Conservation (phyloP, 768 basidiomycete species). For the Lepiota brunneoincarnata region DNA sequence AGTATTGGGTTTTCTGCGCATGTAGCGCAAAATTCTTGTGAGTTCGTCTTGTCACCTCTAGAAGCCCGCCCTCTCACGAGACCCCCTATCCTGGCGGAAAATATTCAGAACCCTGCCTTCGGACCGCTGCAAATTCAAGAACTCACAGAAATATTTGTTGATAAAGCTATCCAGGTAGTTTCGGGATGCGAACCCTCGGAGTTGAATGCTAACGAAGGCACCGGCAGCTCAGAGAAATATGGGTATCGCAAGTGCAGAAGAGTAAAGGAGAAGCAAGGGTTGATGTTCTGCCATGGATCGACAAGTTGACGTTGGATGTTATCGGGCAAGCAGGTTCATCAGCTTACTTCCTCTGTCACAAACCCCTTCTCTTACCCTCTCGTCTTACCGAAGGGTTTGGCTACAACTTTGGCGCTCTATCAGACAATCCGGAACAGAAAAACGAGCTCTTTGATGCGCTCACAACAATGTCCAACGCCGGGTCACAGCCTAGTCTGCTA, state of each 20-base stretch:
- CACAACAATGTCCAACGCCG: conserved; percentile 39
- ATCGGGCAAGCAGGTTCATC: conserved; percentile 63
- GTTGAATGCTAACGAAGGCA: not conserved
- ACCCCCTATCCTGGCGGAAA: not conserved
- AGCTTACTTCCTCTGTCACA: conserved; percentile 20
- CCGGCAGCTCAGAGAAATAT: conserved; percentile 48
- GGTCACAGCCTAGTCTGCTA: conserved; percentile 29
- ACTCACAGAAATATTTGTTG: conserved; percentile 49
- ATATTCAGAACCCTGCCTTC: conserved; percentile 59
- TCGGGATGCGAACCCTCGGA: not conserved
- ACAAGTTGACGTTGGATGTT: conserved; percentile 67
- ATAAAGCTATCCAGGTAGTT: conserved; percentile 48
- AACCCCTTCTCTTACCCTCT: conserved; percentile 15
- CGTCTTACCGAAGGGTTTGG: conserved; percentile 22
- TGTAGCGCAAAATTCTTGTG: conserved; percentile 41
- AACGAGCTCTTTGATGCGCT: conserved; percentile 51
- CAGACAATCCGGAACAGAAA: conserved; percentile 22
- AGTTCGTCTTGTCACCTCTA: not conserved
- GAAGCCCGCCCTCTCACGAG: not conserved
- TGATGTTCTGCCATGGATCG: conserved; percentile 64
- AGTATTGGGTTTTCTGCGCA: too few species aligned
- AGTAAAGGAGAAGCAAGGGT: conserved; percentile 31
- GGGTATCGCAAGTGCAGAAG: conserved; percentile 29
- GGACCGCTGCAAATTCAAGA: conserved; percentile 55
- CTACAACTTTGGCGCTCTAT: conserved; percentile 26